Evolutionary conservation across 2,329 filamentous ascomycete species (phyloP), one percentile per base, ranked within the genome.

Genomic region (Alternaria sp.): DNA sequence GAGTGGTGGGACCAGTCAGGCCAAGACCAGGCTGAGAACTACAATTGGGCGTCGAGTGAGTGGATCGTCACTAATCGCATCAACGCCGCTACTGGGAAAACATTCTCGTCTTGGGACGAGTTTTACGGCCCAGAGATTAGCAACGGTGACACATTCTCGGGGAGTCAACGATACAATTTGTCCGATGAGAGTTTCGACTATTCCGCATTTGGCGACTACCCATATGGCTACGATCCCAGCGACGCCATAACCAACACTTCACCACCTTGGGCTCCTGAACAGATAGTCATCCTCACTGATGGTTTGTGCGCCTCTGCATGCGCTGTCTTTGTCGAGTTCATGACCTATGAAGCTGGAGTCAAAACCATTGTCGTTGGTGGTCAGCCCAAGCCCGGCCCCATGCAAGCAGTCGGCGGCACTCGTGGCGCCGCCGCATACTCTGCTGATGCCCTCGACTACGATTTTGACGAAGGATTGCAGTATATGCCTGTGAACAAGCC

Each of bases 251-350:
- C 1, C 3, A 28, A 40, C 28, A 43, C 45, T 17, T 43, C 36
- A 51, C 52, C 17, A 28, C 21, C 15, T 12, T 58, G n/a, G 36
- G 63, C 57, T 15, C 25, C 57, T 32, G 57, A 59, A 3, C 30
- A 50, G 1, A 61, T 61, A 1, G 58, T 56, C n/a, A 49, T 50
- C 10, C 69, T 88, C 23, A 83, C 83, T 13, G 85, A 89, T 66
- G 87, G 87, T 21, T 73, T 76, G 40, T 89, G 87, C 70, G 82
- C 80, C 23, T 88, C 86, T 1, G 85, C 87, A 4, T 89, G 88
- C 71, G 81, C 85, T 17, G 71, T 86, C 21, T 85, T 89, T 67
- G 77, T 80, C 17, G 82, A 86, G 45, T 36, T 36, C 4, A 81
- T 89, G 79, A 80, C 81, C 6, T 32, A 45, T 6, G 77, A 81